These are phyloP conservation scores for Hemileccinum impolitum DNA, from an alignment of 768 basidiomycete genomes.

Conservation along the genomic window DNA sequence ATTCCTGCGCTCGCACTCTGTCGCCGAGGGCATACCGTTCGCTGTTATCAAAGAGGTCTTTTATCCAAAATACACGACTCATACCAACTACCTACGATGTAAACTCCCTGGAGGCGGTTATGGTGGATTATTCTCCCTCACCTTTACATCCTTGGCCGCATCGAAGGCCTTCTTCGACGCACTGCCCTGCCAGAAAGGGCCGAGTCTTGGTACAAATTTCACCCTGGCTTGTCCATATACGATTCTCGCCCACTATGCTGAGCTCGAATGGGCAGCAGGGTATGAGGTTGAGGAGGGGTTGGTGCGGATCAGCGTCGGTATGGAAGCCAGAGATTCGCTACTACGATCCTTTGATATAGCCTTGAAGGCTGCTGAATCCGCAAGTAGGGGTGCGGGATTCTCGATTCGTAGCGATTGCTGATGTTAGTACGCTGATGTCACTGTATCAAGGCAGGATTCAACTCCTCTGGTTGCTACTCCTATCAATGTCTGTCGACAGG, in stretches of 20 bases:
- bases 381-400: too few species aligned
- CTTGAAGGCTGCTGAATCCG: constrained; percentile 66
- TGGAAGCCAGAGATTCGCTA: constrained; percentile 67
- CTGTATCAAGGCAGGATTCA: background rate
- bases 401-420: too few species aligned
- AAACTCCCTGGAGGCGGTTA: constrained; percentile 59
- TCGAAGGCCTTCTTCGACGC: constrained; percentile 82
- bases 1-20: constrained; percentile 61
- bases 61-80: constrained; percentile 83
- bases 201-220: constrained; percentile 92
- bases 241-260: constrained; percentile 84
- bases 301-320: constrained; percentile 87
- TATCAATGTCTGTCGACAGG: too few species aligned
- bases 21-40: constrained; percentile 33
- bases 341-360: constrained; percentile 60
- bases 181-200: constrained; percentile 83
- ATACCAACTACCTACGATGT: constrained; percentile 67
- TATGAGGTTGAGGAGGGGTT: constrained; percentile 84
- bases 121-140: constrained; percentile 85
- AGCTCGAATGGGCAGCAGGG: constrained; percentile 87
- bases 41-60: constrained; percentile 76
- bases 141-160: constrained; percentile 67
- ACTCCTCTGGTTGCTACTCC: constrained; percentile 1
- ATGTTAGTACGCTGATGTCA: too few species aligned
- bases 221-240: constrained; percentile 94